Evolutionary conservation across 2,329 filamentous ascomycete species (phyloP).

Genomic region (Trichoderma sp.): DNA sequence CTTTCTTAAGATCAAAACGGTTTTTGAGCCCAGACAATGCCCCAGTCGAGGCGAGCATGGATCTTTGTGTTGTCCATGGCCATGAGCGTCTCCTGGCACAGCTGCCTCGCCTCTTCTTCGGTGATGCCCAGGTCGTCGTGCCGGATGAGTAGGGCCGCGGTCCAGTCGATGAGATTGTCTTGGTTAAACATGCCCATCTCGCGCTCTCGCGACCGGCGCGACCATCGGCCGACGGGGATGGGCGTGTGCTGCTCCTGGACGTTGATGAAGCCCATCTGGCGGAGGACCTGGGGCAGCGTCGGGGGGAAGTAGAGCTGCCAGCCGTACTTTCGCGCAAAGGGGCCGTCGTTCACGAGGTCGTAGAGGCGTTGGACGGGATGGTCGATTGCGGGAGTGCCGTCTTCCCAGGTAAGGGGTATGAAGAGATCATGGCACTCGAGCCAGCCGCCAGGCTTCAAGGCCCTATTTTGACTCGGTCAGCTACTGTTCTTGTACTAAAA

Average conservation of each 20-base stretch:
- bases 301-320: constrained; percentile 35
- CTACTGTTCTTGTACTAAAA: background rate
- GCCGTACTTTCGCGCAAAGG: constrained; percentile 33
- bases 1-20: constrained; percentile 22
- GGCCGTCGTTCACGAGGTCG: constrained; percentile 31
- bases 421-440: constrained; percentile 39
- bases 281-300: constrained; percentile 30
- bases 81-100: constrained; percentile 33
- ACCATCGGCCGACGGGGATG: constrained; percentile 40
- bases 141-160: constrained; percentile 34
- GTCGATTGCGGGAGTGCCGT: constrained; percentile 29
- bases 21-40: constrained; percentile 40
- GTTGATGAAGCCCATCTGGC: constrained; percentile 36
- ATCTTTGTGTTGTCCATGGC: constrained; percentile 34
- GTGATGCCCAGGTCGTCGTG: constrained; percentile 34
- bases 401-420: constrained; percentile 33
- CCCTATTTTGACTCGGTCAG: constrained; percentile 27
- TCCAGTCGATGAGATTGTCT: constrained; percentile 35
- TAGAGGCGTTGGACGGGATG: constrained; percentile 37
- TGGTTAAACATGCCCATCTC: constrained; percentile 41
- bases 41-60: constrained; percentile 36
- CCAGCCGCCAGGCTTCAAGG: constrained; percentile 40
- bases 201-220: constrained; percentile 32
- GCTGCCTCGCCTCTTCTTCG: constrained; percentile 33
- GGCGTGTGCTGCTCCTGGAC: constrained; percentile 30